Conservation (phyloP, 805 yeast species). For the Metschnikowia kofuensis region DNA sequence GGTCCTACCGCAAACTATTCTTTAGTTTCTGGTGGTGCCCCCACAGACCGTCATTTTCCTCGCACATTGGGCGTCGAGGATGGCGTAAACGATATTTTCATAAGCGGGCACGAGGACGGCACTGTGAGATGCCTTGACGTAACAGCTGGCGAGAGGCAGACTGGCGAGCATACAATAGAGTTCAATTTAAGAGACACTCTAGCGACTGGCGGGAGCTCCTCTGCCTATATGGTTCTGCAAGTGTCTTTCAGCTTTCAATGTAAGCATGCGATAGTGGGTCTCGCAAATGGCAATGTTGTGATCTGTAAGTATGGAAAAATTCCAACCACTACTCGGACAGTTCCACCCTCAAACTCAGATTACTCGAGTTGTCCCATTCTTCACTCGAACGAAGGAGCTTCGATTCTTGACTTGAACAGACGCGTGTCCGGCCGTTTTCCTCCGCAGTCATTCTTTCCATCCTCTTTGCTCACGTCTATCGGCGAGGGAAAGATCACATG, state of each 20-base stretch:
- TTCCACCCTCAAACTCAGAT: slow-evolving; percentile 20
- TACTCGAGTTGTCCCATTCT: slow-evolving; percentile 28
- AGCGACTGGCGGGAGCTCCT: slow-evolving; percentile 25
- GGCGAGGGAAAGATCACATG: slow-evolving; percentile 48
- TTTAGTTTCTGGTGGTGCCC: slow-evolving; percentile 77
- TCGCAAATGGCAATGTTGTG: slow-evolving; percentile 68
- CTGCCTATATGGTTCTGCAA: slow-evolving; percentile 45
- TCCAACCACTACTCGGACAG: slow-evolving; percentile 14
- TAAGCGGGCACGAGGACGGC: slow-evolving; percentile 88
- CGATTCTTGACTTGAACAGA: slow-evolving; percentile 48
- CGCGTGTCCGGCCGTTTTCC: slow-evolving; percentile 47
- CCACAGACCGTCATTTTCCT: slow-evolving; percentile 40
- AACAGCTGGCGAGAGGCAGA: slow-evolving; percentile 60
- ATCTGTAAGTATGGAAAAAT: slow-evolving; percentile 63
- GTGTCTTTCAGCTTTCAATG: slow-evolving; percentile 77
- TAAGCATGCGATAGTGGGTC: slow-evolving; percentile 70
- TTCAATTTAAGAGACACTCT: slow-evolving; percentile 34
- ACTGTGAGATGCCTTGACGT: slow-evolving; percentile 82
- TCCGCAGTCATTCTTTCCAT: slow-evolving; percentile 32
- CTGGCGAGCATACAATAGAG: slow-evolving; percentile 30
- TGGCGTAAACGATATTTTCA: slow-evolving; percentile 48
- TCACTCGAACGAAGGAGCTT: slow-evolving; percentile 34
- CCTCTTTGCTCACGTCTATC: slow-evolving; percentile 24
- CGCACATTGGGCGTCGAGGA: slow-evolving; percentile 35
- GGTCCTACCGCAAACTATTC: slow-evolving; percentile 41